Evolutionary conservation across 148 eudicot genomes (phyloP), one percentile per base, ranked within the genome.

Genomic region (Nepenthes mirabilis): DNA sequence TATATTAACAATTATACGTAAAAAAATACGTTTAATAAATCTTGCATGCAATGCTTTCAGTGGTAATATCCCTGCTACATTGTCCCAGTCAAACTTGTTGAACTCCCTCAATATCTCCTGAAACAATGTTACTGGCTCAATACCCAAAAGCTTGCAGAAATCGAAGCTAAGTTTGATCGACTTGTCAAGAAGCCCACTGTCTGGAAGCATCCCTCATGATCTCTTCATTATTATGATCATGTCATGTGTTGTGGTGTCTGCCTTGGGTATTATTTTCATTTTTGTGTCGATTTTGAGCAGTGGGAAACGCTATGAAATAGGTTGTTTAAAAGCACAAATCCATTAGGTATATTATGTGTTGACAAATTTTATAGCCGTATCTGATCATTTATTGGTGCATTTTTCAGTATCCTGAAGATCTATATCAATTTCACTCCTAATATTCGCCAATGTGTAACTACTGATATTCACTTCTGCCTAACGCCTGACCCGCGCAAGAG

Each of bases 91-190:
- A 68, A 47, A 55, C 63, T 78, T 83, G 14, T 68, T 93, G 74
- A 93, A 93, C 67, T 82, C 98, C 37, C 75, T 93, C 54, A 93
- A 93, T 70, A 82, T 93, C 69, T 93, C 98, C 23, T 23, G 23
- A 23, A 93, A 93, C 60, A 54, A 35, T 58, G 83, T 93, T 33
- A 55, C 62, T 0, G 98, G 98, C 52, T 52, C 76, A 2, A 73
- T 93, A 43, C 96, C 98, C 5, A 59, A 34, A 36, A 76, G 67
- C 65, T 66, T 93, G 9, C 83, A 71, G 43, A 80, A 66, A 33
- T 66, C 88, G 76, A 88, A 71, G 74, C 69, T 93, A 34, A 88
- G 96, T 61, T 71, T 68, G 36, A 73, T 88, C 14, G 96, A 93
- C 67, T 60, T 93, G 55, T 86, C 98, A 0, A 35, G 75, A 32